These are phyloP conservation scores for Phytopythium boreale DNA, from an alignment of 352 stramenopile species.

Conservation along the genomic window DNA sequence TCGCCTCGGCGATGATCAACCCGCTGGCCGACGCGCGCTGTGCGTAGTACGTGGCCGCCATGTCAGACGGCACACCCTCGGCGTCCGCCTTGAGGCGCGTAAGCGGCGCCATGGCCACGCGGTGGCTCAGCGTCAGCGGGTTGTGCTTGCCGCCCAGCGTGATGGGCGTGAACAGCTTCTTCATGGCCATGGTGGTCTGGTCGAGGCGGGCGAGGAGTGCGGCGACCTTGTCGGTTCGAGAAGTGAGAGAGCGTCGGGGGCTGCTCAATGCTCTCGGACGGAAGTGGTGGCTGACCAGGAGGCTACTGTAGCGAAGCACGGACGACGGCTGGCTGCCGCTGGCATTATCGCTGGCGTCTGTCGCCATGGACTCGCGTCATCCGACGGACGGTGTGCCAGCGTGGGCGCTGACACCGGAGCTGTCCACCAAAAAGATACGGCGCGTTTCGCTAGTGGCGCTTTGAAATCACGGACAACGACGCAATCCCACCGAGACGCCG, in stretches of 20 bases:
- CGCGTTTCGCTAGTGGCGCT: neutral
- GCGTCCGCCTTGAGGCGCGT: conserved; percentile 33
- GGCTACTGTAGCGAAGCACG: too few species aligned
- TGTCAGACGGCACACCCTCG: conserved; percentile 29
- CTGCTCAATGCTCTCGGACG: too few species aligned
- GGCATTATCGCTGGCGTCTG: neutral
- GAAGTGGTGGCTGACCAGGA: too few species aligned
- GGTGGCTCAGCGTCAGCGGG: conserved; percentile 41
- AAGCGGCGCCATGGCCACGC: conserved; percentile 54
- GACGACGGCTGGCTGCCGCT: neutral
- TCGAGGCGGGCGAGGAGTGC: too few species aligned
- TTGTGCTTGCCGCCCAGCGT: conserved; percentile 30
- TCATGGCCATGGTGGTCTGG: conserved; percentile 17
- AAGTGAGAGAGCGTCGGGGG: too few species aligned
- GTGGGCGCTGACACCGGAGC: too few species aligned
- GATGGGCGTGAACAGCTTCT: conserved; percentile 29
- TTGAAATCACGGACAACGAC: neutral
- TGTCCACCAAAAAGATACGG: too few species aligned
- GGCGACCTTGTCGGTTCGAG: too few species aligned
- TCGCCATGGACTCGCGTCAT: neutral
- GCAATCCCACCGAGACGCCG: neutral
- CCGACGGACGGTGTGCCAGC: too few species aligned
- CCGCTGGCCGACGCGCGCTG: conserved; percentile 35
- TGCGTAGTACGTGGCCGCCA: conserved; percentile 41
- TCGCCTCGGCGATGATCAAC: conserved; percentile 54